Percentiles rank a stretch among this genome's conserved stretches.
Conservation (phyloP, 2,329 filamentous ascomycete genomes). For the Monosporascus sp. region DNA sequence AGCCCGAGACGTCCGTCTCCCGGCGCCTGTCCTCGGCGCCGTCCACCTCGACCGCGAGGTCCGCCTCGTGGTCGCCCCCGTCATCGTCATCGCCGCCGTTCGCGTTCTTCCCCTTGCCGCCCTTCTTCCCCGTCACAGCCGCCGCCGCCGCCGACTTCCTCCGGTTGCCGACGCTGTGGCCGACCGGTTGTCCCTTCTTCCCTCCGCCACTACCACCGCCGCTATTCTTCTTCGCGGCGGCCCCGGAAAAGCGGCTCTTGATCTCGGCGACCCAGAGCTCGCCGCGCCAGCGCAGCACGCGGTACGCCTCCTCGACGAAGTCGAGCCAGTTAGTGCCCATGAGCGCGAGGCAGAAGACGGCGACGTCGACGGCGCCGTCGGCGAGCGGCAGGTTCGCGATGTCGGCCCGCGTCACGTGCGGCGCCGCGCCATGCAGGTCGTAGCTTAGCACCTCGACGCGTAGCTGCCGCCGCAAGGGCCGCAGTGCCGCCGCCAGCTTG, state of each 20-base stretch:
- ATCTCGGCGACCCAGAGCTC: conserved; percentile 98
- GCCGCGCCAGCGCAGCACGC: conserved; percentile 85
- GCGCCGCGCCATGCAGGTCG: conserved; percentile 74
- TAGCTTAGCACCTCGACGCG: conserved; percentile 75
- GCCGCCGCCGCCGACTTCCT: conserved; percentile 44
- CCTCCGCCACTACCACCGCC: conserved; percentile 49
- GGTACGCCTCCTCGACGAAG: conserved; percentile 93
- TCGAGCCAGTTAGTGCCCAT: conserved; percentile 99
- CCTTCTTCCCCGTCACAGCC: conserved; percentile 45
- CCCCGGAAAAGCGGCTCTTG: conserved; percentile 79
- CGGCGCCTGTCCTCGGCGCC: conserved; percentile 57
- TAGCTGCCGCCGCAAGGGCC: conserved; percentile 58
- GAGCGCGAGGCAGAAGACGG: conserved; percentile 90
- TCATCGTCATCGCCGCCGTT: conserved; percentile 35
- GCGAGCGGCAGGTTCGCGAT: conserved; percentile 76
- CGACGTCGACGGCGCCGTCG: conserved; percentile 74
- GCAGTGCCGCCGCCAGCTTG: conserved; percentile 66
- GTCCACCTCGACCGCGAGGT: conserved; percentile 67
- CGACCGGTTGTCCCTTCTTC: conserved; percentile 44
- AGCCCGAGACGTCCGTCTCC: conserved; percentile 82
- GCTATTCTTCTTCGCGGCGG: conserved; percentile 32
- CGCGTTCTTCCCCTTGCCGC: conserved; percentile 25
- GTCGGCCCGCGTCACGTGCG: conserved; percentile 81
- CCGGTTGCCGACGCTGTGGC: conserved; percentile 68
- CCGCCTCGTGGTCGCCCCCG: conserved; percentile 45